phyloP scores from a whole-genome alignment of 139 green algal genomes.

The Ettlia oleoabundans region DNA sequence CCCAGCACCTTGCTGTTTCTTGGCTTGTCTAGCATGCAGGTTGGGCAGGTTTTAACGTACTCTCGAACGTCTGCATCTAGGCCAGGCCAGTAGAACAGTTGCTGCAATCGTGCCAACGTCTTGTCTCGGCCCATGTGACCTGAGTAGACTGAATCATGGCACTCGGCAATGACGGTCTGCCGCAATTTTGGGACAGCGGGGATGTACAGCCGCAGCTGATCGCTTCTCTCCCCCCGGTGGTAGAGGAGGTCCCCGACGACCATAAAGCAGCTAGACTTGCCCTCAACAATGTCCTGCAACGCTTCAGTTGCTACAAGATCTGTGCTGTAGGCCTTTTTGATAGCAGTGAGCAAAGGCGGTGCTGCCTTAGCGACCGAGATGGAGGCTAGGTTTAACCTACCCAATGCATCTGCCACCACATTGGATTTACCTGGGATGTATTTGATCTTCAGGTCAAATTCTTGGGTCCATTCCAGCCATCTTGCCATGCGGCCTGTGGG shows the following conservation, averaged over 20 bases:
- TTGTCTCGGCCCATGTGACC: conserved; percentile 29
- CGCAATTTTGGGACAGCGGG: neutral
- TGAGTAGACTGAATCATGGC: conserved; percentile 10
- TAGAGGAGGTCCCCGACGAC: neutral
- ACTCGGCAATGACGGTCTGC: neutral
- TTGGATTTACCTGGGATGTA: too few species aligned
- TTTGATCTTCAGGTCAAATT: too few species aligned
- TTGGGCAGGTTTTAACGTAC: conserved; percentile 40
- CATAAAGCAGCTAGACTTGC: neutral
- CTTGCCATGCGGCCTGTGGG: too few species aligned
- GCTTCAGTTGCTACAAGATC: neutral
- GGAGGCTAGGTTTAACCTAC: too few species aligned
- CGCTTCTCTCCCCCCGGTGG: neutral
- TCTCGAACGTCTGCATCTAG: conserved; percentile 2
- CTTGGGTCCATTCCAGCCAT: too few species aligned
- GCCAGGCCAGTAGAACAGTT: conserved; percentile 40
- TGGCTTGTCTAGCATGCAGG: conserved; percentile 46
- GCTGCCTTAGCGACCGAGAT: too few species aligned
- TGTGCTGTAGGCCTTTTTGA: neutral
- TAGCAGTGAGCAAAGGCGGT: neutral
- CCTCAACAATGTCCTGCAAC: neutral
- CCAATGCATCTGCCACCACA: too few species aligned
- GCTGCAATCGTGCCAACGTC: neutral
- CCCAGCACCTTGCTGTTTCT: neutral
- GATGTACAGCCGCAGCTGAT: conserved; percentile 20